These are phyloP conservation scores for Vairimorpha ceranae DNA, from an alignment of 371 early-diverging fungal genomes.

Conservation along the genomic window DNA sequence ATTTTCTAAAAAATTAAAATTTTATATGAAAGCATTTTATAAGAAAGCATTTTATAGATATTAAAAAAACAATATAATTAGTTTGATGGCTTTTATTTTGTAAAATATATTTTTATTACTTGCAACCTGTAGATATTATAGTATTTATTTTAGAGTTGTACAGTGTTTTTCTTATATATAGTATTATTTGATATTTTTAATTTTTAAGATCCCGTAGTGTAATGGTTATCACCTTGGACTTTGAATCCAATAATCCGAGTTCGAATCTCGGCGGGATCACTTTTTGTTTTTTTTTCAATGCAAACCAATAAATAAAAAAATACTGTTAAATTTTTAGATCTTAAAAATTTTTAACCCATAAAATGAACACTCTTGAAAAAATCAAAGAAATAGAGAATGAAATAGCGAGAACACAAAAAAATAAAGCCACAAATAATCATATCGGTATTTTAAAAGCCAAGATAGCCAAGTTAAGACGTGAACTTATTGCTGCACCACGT, in stretches of 20 bases:
- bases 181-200: not conserved
- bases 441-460: constrained; percentile 87
- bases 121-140: too few relatives aligned
- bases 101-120: too few relatives aligned
- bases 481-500: constrained; percentile 73
- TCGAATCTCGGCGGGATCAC: constrained; percentile 69
- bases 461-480: constrained; percentile 83
- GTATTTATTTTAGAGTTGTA: too few relatives aligned
- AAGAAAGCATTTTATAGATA: too few relatives aligned
- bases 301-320: too few relatives aligned
- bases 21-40: too few relatives aligned
- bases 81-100: too few relatives aligned
- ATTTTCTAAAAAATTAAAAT: too few relatives aligned
- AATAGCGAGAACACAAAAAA: constrained; percentile 83
- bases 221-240: constrained; percentile 68
- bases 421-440: constrained; percentile 91
- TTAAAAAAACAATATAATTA: too few relatives aligned
- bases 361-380: constrained; percentile 63
- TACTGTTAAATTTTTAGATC: not conserved
- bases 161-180: not conserved
- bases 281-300: constrained; percentile 21
- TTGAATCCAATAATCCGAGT: constrained; percentile 69
- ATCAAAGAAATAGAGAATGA: constrained; percentile 67
- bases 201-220: constrained; percentile 64
- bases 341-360: not conserved